Base-by-base conservation (phyloP, 345 rosid genomes). In the Salix arbutifolia region DNA sequence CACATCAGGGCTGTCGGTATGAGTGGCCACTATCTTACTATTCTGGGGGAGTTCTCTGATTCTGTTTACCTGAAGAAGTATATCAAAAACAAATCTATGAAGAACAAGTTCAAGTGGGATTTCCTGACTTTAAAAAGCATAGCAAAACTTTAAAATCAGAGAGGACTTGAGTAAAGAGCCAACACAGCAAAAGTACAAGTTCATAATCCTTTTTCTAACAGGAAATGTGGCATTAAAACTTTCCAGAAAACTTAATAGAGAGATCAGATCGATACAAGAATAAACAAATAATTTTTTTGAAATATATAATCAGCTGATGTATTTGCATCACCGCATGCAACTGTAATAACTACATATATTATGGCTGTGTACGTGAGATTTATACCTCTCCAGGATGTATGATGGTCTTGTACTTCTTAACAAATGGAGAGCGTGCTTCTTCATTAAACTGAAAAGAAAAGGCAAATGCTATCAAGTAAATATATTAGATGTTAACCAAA, bases 361-460 rank as follows among this genome's bases (percentile, higher is more conserved):
- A 35, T 50, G 16, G 37, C 23, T n/a, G 42, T 4, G 17, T 5
- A 26, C 10, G 25, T 42, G 31, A 17, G 19, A 50, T 38, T 37
- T 85, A 78, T 80, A 96, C 99, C 98, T 96, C 98, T 74, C 99
- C 98, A 76, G 99, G 99, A 87, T 94, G 99, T 83, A 96, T 90
- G 83, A 96, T 92, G 73, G 98, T 96, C 89, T 96, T 96, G 90
- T 85, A 89, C 91, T 96, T 96, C 91, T 90, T 94, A 75, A 96
- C 97, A 85, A 96, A 96, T 25, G 99, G 98, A 48, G 99, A 96
- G 30, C 99, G 90, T 53, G 99, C 97, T 83, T 94, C 98, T 85
- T 96, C 99, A 83, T 96, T 96, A 85, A 94, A 96, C 99, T 96
- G 89, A 71, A 65, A 66, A n/a, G 61, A 50, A 38, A 19, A 74